Conservation (phyloP, 352 stramenopile genomes). For the Pythium phragmiticola region DNA sequence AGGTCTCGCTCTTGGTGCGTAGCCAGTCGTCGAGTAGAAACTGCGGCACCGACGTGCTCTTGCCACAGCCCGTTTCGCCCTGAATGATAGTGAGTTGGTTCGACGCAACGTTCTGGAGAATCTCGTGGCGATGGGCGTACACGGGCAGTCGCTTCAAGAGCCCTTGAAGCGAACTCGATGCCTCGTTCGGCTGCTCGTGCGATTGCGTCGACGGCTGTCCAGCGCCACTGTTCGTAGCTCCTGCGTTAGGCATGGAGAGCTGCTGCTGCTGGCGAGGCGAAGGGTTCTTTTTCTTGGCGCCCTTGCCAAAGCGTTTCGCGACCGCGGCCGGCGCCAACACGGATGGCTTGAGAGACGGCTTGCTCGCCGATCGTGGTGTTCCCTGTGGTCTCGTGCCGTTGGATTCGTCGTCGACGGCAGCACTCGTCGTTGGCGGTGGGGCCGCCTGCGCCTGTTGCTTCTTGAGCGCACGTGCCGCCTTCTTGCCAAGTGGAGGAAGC, state of each 20-base stretch:
- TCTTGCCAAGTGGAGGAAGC: conserved; percentile 16
- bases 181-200: neutral
- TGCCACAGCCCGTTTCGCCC: conserved; percentile 96
- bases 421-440: neutral
- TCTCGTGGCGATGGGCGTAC: conserved; percentile 85
- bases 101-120: conserved; percentile 72
- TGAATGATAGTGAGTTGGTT: conserved; percentile 93
- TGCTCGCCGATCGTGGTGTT: neutral
- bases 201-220: neutral
- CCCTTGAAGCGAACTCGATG: conserved; percentile 17
- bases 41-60: conserved; percentile 93
- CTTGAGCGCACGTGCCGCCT: conserved; percentile 1
- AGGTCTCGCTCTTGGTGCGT: conserved; percentile 2
- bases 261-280: neutral
- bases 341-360: neutral
- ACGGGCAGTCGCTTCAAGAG: conserved; percentile 85
- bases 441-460: neutral
- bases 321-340: conserved; percentile 22
- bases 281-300: conserved; percentile 15
- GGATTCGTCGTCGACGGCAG: neutral
- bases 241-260: neutral
- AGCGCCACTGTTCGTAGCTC: neutral
- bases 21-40: conserved; percentile 87
- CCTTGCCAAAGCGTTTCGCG: conserved; percentile 18
- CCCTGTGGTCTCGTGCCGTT: neutral